Evolutionary conservation across 2,329 filamentous ascomycete genomes (phyloP), one percentile per base, ranked within the genome.

Genomic region (Fusarium palustre): DNA sequence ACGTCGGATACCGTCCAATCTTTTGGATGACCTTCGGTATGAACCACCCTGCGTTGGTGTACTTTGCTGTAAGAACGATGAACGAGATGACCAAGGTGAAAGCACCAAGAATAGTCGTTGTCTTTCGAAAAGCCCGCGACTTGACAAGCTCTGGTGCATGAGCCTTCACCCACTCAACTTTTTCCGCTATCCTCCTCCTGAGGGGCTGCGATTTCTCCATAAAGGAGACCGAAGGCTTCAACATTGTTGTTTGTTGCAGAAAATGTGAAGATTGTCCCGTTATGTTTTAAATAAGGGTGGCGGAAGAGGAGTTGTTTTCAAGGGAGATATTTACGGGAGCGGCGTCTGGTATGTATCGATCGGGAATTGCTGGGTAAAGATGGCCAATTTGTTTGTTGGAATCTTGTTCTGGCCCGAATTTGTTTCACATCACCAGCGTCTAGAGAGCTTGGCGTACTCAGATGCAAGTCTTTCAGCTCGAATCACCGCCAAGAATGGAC

Each of bases 101-200:
- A 22, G 49, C 56, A 16, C 66, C 36, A 20, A 63, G 11, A 30
- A 68, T 50, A 13, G 60, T 64, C 7, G 52, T 61, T 11, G 55
- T 33, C 16, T 66, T 64, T 45, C 57, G 67, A 57, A 74, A 74
- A 5, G 59, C 60, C 3, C 71, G 68, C 34, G 72, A 71, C 48
- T 59, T 74, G 31, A 66, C 52, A 2, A 73, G 30, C 2, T 46
- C 34, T 13, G 69, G 66, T 10, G 49, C 38, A 10, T 54, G 59
- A 20, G 50, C 16, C 11, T 63, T 69, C 10, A 45, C 39, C 63
- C 63, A 62, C 34, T 64, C 64, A 4, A 59, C 10, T 15, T 48
- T 68, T 8, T 31, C 33, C 24, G 38, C 50, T 10, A 70, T n/a
- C 50, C 46, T 59, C 24, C 15, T 38, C 30, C 50, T 70, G 5